Conservation (phyloP, 371 early-diverging fungal genomes). For the Chytridium lagenaria region DNA sequence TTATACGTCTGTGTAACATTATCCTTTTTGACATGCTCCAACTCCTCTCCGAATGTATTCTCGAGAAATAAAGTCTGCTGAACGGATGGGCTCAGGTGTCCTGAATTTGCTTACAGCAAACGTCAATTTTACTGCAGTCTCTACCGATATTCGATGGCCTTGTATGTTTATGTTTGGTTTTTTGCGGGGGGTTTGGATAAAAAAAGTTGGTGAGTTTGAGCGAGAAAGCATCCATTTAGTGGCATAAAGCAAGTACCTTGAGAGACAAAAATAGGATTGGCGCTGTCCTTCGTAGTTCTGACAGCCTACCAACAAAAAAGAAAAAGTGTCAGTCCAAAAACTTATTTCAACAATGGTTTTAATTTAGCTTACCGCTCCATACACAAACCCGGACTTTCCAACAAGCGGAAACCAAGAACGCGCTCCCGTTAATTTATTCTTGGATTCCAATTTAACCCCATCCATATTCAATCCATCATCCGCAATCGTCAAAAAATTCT, state of each 20-base stretch:
- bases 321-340: background rate
- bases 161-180: too few species aligned
- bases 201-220: too few species aligned
- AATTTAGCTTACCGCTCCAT: conserved; percentile 65
- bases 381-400: conserved; percentile 58
- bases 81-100: conserved; percentile 89
- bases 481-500: conserved; percentile 81
- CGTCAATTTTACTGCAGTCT: conserved; percentile 71
- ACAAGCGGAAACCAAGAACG: conserved; percentile 53
- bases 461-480: conserved; percentile 53
- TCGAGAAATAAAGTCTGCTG: conserved; percentile 67
- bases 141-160: conserved; percentile 78
- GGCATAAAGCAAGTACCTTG: too few species aligned
- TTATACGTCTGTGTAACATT: too few species aligned
- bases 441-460: conserved; percentile 42
- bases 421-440: conserved; percentile 35
- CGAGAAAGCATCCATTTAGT: too few species aligned
- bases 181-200: too few species aligned
- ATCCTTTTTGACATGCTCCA: too few species aligned
- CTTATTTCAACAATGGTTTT: too few species aligned
- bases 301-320: conserved; percentile 45
- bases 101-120: conserved; percentile 69
- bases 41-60: conserved; percentile 35
- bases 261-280: conserved; percentile 87
- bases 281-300: conserved; percentile 51